Percentiles rank a stretch among this genome's conserved stretches.
phyloP scores from a whole-genome alignment of 257 asterid species.

The Misopates orontium region DNA sequence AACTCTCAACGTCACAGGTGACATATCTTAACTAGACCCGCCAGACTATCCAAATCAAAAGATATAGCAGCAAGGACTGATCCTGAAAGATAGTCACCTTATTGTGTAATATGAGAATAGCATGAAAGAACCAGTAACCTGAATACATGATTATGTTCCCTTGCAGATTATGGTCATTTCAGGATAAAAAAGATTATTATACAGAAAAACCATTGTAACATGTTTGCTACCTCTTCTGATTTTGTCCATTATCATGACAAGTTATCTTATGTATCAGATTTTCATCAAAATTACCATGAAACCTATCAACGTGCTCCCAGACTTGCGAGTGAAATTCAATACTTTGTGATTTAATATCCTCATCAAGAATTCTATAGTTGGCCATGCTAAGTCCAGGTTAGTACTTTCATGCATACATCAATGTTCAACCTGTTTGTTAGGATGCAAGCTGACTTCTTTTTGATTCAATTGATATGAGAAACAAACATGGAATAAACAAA shows the following conservation, averaged over 20 bases:
- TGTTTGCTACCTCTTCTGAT: neutral
- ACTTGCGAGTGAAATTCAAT: neutral
- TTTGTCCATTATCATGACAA: neutral
- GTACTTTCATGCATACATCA: neutral
- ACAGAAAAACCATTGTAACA: neutral
- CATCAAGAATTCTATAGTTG: neutral
- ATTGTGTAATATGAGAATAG: neutral
- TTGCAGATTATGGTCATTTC: neutral
- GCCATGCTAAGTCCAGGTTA: neutral
- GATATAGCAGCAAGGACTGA: conserved; percentile 4
- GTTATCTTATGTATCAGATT: neutral
- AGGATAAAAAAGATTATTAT: neutral
- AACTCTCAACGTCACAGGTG: neutral
- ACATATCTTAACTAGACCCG: neutral
- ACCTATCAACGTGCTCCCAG: neutral
- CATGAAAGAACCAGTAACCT: neutral
- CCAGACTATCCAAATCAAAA: neutral
- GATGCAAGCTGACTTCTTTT: neutral
- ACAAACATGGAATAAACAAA: conserved; percentile 1
- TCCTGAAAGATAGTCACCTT: neutral
- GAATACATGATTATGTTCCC: neutral
- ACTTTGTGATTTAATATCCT: no score
- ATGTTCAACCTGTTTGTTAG: neutral
- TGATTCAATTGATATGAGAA: neutral
- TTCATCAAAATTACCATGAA: neutral